Evolutionary conservation across 768 basidiomycete genomes (phyloP).

Genomic region (Filobasidium wieringae): DNA sequence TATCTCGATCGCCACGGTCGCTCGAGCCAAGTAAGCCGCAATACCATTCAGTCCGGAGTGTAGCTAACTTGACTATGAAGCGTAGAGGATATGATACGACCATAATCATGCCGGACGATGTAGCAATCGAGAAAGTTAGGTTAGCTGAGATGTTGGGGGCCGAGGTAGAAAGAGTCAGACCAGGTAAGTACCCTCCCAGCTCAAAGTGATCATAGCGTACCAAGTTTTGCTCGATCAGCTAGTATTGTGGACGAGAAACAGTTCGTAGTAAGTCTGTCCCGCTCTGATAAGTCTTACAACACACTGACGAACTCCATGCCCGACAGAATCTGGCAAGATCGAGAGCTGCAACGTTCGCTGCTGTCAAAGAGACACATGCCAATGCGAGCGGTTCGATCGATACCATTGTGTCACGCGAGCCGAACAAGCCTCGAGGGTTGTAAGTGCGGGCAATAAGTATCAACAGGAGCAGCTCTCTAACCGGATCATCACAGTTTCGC

Average conservation of each 20-base stretch:
- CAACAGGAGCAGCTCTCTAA: too few species aligned
- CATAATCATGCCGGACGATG: constrained; percentile 41
- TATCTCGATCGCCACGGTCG: constrained; percentile 89
- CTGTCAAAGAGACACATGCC: too few species aligned
- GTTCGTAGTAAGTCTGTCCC: constrained; percentile 22
- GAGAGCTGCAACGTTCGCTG: constrained; percentile 63
- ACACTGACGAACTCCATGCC: background rate
- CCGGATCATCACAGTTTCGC: constrained; percentile 53
- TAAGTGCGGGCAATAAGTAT: background rate
- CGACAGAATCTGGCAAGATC: constrained; percentile 73
- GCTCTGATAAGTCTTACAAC: background rate
- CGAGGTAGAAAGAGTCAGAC: constrained; percentile 55
- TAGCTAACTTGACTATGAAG: background rate
- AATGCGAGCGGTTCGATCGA: too few species aligned
- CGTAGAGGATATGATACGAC: constrained; percentile 76
- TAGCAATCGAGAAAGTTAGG: constrained; percentile 81
- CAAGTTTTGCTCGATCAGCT: constrained; percentile 37
- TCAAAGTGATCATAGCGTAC: background rate
- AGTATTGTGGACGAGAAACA: constrained; percentile 97
- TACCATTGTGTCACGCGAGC: too few species aligned
- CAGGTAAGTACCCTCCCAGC: constrained; percentile 17
- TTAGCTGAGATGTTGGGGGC: constrained; percentile 74
- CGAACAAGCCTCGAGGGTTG: constrained; percentile 52
- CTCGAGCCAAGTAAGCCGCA: constrained; percentile 58
- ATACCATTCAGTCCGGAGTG: background rate